Base-by-base conservation (phyloP, 2,329 filamentous ascomycete species). In the Fragosphaeria purpurea region DNA sequence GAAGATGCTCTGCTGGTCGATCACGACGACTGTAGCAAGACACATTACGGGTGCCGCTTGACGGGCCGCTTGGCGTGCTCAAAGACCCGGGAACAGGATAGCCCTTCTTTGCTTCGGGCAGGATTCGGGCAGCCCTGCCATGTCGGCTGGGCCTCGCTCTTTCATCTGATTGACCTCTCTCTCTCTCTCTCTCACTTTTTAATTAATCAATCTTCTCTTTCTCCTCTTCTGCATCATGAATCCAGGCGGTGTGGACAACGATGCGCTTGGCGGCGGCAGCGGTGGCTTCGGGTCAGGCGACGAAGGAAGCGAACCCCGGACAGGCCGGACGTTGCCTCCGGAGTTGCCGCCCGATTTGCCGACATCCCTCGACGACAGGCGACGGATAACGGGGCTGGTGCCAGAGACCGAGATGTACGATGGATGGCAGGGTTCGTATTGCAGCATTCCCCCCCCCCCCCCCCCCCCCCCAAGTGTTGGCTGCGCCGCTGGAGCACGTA, bases 351-450 rank as follows among this genome's bases (percentile, higher is more conserved):
- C 79, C 58, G 93, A 98, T 68, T 79, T 98, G 38, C 93, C 93
- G 9, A 93, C 80, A 58, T 95, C 90, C 10, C 79, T 98, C 50
- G 85, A 98, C 66, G 93, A 98, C 71, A 82, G 93, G 54, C 80
- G 83, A 59, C 76, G 76, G 61, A 78, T 82, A 4, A 74, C 72
- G 44, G 81, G 83, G 55, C 78, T 83, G 56, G 77, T 85, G 50
- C 75, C 76, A 40, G 93, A 97, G 73, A 95, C 90, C 41, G 93
- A 97, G 73, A 88, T 96, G 72, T 98, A 97, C 67, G 93, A 98
- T 77, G 93, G 88, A 59, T 98, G 93, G 93, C 89, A 97, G 83
- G 91, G 91, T 75, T 58, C 55, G 72, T 70, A 11, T 40, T 7
- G 30, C 9, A 7, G 3, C 7, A 5, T 13, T 49, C 51, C 50